These are phyloP conservation scores for Cladorrhinum samala DNA, from an alignment of 495 filamentous ascomycete species.

Conservation along the genomic window DNA sequence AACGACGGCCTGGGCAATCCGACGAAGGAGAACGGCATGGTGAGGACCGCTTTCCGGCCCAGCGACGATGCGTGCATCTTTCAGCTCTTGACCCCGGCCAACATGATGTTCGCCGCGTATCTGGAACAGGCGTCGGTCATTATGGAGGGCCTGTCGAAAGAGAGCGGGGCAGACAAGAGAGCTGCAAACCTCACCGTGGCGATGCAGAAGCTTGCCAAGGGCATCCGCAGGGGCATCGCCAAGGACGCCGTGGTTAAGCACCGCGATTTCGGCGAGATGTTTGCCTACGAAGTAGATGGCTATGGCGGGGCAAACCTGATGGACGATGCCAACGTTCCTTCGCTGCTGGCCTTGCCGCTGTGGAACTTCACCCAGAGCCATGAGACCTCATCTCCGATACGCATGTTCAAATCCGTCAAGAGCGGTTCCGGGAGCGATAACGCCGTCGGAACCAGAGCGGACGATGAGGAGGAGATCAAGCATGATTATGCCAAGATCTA, in stretches of 20 bases:
- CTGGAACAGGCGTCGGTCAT: constrained; percentile 49
- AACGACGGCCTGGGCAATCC: constrained; percentile 59
- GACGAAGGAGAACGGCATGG: constrained; percentile 53
- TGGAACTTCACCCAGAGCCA: constrained; percentile 26
- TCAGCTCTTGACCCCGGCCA: constrained; percentile 54
- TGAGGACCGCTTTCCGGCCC: constrained; percentile 57
- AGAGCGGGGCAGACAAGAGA: constrained; percentile 23
- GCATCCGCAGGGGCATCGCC: constrained; percentile 49
- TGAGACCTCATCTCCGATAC: not conserved
- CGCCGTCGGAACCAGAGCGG: constrained; percentile 1
- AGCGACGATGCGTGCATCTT: constrained; percentile 56
- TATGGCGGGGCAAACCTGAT: constrained; percentile 54
- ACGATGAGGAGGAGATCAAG: not conserved
- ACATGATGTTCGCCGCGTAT: constrained; percentile 61
- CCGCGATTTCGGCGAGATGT: constrained; percentile 41
- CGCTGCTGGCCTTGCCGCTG: constrained; percentile 42
- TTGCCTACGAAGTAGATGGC: constrained; percentile 59
- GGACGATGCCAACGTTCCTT: constrained; percentile 61
- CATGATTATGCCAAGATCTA: constrained; percentile 37
- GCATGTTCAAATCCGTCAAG: constrained; percentile 12
- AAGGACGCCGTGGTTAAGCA: constrained; percentile 28
- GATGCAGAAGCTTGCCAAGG: constrained; percentile 48
- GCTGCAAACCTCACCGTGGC: constrained; percentile 37
- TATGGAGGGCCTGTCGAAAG: constrained; percentile 39
- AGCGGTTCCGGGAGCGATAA: not conserved